Evolutionary conservation across 1,139 yeast species (phyloP), one percentile per base, ranked within the genome.

Genomic region (Taphrina betulina): DNA sequence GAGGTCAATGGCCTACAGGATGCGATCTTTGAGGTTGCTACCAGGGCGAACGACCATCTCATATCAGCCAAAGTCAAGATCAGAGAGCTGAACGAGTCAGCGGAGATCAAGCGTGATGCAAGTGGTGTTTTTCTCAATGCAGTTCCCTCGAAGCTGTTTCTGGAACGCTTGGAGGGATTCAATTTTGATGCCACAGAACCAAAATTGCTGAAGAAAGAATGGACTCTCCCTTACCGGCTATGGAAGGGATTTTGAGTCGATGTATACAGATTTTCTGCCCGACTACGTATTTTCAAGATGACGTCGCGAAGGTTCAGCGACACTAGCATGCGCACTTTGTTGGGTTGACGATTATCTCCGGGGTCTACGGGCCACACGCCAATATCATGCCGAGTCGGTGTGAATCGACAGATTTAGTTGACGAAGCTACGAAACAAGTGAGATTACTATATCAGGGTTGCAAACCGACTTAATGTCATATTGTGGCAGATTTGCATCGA

Each of bases 1-100:
- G 64, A 61, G 3, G 58, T 63, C 2, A 75, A 72, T 26, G 74
- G 73, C 12, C 66, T 86, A 57, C 76, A 78, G 60, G 81, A 83
- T 64, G 80, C 82, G 8, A 75, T 85, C 0, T 87, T 78, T 64
- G 88, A 83, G 52, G 78, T 85, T 0, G 87, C 95, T 1, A 78
- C 83, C 1, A 71, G 78, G 1, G 94, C 95, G 1, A 86, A 87
- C 69, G 95, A 87, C 67, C 95, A 87, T 67, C 68, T 87, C 14
- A 68, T 86, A 5, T 74, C 89, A 0, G 90, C 95, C 1, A 71
- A 84, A 55, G 68, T 73, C 14, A 80, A 84, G 63, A 67, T 84
- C 17, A 58, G 64, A 0, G 67, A 72, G 45, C 65, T 69, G 20
- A 64, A 61, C 24, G 83, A 82, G 34, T 81, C 78, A 64, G 75